These are phyloP conservation scores for Datura wrightii DNA, from an alignment of 257 asterid species.

Conservation along the genomic window DNA sequence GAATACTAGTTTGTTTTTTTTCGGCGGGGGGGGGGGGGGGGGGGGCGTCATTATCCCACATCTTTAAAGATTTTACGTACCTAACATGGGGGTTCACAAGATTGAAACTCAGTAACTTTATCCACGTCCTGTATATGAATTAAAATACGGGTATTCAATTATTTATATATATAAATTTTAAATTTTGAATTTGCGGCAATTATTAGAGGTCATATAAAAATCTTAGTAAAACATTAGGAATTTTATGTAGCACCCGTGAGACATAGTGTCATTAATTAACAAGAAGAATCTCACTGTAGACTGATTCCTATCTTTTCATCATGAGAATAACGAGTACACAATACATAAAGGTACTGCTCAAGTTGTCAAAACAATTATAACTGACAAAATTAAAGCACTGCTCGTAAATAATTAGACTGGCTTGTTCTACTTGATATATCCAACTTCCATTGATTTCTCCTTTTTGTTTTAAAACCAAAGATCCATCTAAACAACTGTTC, in stretches of 20 bases:
- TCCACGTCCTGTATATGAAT: too few species aligned
- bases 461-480: not conserved
- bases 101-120: too few species aligned
- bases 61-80: too few species aligned
- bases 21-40: too few species aligned
- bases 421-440: not conserved
- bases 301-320: not conserved
- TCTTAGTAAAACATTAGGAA: not conserved
- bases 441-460: not conserved
- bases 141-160: not conserved
- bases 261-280: not conserved
- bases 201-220: not conserved
- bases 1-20: too few species aligned
- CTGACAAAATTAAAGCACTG: conserved; percentile 13
- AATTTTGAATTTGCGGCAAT: too few species aligned
- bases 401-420: not conserved
- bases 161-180: not conserved
- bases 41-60: not conserved
- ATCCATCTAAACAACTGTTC: not conserved
- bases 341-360: not conserved
- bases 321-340: not conserved
- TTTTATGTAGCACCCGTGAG: not conserved
- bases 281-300: not conserved
- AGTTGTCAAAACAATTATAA: not conserved
- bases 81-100: too few species aligned